Evolutionary conservation across 495 filamentous ascomycete genomes (phyloP), one percentile per base, ranked within the genome.

Genomic region (Hypoxylon fuscum): DNA sequence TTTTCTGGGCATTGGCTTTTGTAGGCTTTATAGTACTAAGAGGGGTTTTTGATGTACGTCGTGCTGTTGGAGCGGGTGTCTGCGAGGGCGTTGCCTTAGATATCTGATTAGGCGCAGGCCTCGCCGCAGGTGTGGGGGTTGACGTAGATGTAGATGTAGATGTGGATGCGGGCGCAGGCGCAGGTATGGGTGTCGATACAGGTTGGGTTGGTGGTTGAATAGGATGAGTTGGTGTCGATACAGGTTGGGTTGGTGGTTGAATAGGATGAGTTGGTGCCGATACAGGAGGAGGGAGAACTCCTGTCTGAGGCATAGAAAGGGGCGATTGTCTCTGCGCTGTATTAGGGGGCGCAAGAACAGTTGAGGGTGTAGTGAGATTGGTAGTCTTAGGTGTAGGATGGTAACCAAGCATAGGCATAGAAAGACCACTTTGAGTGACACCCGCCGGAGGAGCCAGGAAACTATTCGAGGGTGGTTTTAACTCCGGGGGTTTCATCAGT

Each of bases 331-430:
- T 69, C 50, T 75, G 77, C 21, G 72, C 62, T 11, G 78, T 74
- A 46, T 79, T 80, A 10, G 79, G 79, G 6, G 68, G 68, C 15
- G 79, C 79, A 20, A 81, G 77, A 12, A 78, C 68, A 37, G 74
- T 74, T 21, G 76, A 76, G 57, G 59, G 23, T 21, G 47, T 60
- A 11, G 32, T 35, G n/a, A 17, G 45, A 48, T 27, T 27, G 25
- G 25, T 4, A 27, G 8, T 27, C n/a, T 38, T 64, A 34, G 59
- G 29, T 17, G 31, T 44, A 38, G 62, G 49, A 23, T 72, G 66
- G 15, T 69, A 72, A 20, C 69, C 69, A 14, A 72, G 62, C 57
- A 72, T 64, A 37, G 69, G 69, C 69, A 72, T 72, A 37, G 69
- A 72, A 18, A 72, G 52, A 4, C 69, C 69, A 29, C 55, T 44